These are phyloP conservation scores for Pleodorina starrii DNA, from an alignment of 139 green algal genomes.

Conservation along the genomic window DNA sequence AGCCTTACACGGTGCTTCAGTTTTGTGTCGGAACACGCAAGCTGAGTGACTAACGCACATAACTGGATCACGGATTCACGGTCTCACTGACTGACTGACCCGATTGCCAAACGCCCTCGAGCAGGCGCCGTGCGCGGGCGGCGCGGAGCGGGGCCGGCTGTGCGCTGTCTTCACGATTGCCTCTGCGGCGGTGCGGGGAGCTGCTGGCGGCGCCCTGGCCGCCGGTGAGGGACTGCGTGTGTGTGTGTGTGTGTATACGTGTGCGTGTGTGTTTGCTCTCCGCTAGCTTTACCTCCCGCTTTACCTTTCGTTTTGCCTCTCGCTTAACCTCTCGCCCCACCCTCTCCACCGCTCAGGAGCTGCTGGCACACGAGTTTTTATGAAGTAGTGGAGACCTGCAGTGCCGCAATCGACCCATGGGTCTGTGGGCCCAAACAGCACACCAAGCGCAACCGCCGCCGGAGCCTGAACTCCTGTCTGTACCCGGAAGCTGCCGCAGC, in stretches of 20 bases:
- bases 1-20: no score
- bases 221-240: not conserved
- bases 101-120: no score
- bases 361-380: slow-evolving; percentile 26
- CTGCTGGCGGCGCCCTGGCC: slow-evolving; percentile 18
- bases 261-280: no score
- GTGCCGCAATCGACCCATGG: not conserved
- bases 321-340: no score
- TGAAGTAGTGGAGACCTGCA: not conserved
- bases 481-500: not conserved
- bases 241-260: no score
- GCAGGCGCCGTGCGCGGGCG: not conserved
- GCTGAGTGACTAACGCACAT: no score
- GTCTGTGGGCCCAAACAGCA: not conserved
- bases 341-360: no score
- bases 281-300: no score
- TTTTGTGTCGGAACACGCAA: no score
- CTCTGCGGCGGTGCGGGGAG: not conserved
- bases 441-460: not conserved
- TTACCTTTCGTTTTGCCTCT: no score
- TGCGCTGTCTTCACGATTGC: not conserved
- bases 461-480: not conserved
- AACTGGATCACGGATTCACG: no score
- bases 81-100: no score
- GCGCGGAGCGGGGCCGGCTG: not conserved